Conservation (phyloP, 495 filamentous ascomycete species). For the Neurospora hispaniola region DNA sequence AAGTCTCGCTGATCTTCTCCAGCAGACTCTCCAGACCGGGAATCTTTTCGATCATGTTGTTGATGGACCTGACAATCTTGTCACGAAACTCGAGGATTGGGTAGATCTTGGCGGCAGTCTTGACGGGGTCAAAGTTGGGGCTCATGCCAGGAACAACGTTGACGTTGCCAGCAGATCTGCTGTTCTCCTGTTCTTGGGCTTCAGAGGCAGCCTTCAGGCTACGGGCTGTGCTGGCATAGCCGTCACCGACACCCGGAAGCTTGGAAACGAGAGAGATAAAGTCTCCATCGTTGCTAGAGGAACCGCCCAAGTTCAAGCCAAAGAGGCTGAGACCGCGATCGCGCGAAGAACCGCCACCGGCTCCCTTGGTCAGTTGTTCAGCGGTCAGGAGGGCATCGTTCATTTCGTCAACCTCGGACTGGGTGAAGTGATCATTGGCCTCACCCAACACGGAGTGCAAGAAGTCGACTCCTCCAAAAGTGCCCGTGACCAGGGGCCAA, state of each 20-base stretch:
- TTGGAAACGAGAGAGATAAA: constrained; percentile 66
- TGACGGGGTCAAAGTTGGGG: constrained; percentile 70
- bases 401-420: constrained; percentile 87
- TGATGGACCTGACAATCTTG: constrained; percentile 77
- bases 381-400: constrained; percentile 58
- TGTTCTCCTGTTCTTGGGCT: constrained; percentile 59
- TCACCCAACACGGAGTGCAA: constrained; percentile 95
- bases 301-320: constrained; percentile 28
- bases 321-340: constrained; percentile 19
- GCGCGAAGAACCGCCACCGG: constrained; percentile 5
- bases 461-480: constrained; percentile 90
- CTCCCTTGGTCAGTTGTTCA: constrained; percentile 23
- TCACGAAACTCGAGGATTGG: constrained; percentile 92
- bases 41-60: constrained; percentile 77
- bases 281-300: constrained; percentile 17
- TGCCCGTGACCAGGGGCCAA: constrained; percentile 76
- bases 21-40: constrained; percentile 78
- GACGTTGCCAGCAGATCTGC: constrained; percentile 22
- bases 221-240: constrained; percentile 66
- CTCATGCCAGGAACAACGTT: constrained; percentile 55
- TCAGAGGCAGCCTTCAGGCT: constrained; percentile 64
- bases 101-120: constrained; percentile 76
- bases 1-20: constrained; percentile 81
- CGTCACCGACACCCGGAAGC: constrained; percentile 61
- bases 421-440: constrained; percentile 89